Evolutionary conservation across 2,329 filamentous ascomycete species (phyloP), one percentile per base, ranked within the genome.

Genomic region (Purpureocillium lavendulum): DNA sequence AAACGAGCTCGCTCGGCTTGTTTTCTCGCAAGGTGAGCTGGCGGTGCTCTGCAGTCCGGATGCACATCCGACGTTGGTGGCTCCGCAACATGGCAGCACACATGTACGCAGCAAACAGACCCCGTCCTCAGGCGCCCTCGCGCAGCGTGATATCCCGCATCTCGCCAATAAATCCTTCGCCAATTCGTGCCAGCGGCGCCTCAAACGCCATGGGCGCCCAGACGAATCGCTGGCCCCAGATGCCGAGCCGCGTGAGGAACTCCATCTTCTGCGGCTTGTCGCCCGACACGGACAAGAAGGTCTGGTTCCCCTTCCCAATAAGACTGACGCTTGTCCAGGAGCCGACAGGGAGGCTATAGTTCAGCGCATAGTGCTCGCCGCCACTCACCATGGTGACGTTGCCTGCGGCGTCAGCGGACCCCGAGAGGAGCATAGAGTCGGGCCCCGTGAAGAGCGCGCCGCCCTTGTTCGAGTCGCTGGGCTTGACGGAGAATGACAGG

Each of bases 151-250:
- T 30, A 24, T 39, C 28, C 12, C 31, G 13, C 11, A 35, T 26
- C 30, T 39, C 32, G 13, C 35, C 39, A n/a, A 37, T 10, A 32
- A 41, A 38, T 10, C 18, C 34, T 7, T 17, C 17, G 4, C 39
- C 39, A 34, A 41, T 41, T 3, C 33, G 17, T 18, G 34, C 17
- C 3, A 37, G 13, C 9, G 39, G 39, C 16, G 39, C 35, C 15
- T 37, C 35, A 12, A 38, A 37, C 12, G 35, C 39, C 34, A 41
- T 37, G 7, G 34, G 39, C 11, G 33, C 39, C 35, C 39, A 37
- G 13, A 33, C 21, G 21, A 26, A 26, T 10, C 21, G 21, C 21
- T 26, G 21, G 21, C 21, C 21, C 21, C 21, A 26, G 5, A 26
- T 26, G 21, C 21, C 21, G 6, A 26, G 21, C 21, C 21, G 21